These are phyloP conservation scores for Lipomyces sp. DNA, from an alignment of 805 yeast species.

Conservation along the genomic window DNA sequence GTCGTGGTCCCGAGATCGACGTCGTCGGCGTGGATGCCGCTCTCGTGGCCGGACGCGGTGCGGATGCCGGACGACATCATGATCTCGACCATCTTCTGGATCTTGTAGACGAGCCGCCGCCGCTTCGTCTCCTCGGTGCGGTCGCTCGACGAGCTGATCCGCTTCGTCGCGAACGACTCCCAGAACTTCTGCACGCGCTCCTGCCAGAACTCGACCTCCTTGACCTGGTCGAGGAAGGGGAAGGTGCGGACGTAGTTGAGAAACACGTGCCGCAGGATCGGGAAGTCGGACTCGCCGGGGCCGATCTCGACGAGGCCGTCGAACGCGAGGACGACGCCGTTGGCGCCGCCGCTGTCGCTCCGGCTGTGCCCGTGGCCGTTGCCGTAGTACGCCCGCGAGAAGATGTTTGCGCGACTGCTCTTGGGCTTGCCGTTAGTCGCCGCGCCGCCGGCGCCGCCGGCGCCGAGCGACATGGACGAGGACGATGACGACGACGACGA, in stretches of 20 bases:
- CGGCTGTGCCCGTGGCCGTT: too few species aligned
- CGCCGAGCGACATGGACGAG: too few species aligned
- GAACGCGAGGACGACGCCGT: not conserved
- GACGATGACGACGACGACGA: too few species aligned
- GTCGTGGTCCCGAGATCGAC: conserved; percentile 1
- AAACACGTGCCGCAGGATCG: conserved; percentile 67
- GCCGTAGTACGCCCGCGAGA: too few species aligned
- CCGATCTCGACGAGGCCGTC: conserved; percentile 13
- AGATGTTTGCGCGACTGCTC: too few species aligned
- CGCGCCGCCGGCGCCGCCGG: not conserved
- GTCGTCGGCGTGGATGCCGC: conserved; percentile 16
- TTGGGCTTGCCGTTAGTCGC: not conserved
- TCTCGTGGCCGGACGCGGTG: conserved; percentile 39
- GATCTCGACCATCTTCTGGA: conserved; percentile 61
- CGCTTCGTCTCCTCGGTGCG: conserved; percentile 73
- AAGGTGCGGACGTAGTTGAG: conserved; percentile 59
- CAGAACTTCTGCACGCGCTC: conserved; percentile 74
- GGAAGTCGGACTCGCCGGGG: conserved; percentile 48
- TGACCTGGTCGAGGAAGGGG: conserved; percentile 61
- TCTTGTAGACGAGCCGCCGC: conserved; percentile 55
- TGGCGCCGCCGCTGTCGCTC: too few species aligned
- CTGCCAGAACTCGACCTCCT: conserved; percentile 71
- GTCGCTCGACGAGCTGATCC: conserved; percentile 69
- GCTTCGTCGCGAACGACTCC: conserved; percentile 70
- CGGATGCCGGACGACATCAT: conserved; percentile 73